Evolutionary conservation across 2,329 filamentous ascomycete genomes (phyloP).

Genomic region (Penicillium verrucosum): DNA sequence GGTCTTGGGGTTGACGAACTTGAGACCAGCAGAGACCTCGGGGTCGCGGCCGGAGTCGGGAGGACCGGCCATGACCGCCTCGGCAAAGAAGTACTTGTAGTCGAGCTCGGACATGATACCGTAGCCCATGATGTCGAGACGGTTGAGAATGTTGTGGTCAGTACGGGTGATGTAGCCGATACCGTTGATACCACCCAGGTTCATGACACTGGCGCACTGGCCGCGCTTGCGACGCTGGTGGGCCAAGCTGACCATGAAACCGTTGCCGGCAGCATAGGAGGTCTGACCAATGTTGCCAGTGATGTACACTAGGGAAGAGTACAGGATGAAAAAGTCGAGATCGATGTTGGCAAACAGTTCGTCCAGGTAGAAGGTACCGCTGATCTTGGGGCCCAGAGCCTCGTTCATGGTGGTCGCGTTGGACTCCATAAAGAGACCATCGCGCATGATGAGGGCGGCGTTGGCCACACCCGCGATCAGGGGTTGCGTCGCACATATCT

Average conservation of each 20-base stretch:
- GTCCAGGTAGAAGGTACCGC: neutral
- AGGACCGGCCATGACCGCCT: neutral
- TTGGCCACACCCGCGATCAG: neutral
- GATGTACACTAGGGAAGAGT: neutral
- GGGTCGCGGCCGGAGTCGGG: neutral
- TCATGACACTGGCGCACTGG: neutral
- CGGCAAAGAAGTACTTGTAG: neutral
- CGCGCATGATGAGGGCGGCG: neutral
- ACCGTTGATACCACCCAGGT: neutral
- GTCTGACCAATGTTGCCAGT: neutral
- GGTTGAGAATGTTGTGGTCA: neutral
- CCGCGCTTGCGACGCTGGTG: neutral
- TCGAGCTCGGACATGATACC: neutral
- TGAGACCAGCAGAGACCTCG: neutral
- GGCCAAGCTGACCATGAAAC: neutral
- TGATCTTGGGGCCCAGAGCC: neutral
- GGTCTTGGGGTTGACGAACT: neutral
- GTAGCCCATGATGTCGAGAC: neutral
- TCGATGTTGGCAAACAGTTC: neutral
- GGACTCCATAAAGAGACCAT: neutral
- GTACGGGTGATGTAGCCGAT: neutral
- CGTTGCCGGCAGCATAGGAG: neutral
- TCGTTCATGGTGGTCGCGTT: neutral
- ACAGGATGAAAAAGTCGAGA: neutral
- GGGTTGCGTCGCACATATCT: neutral